A percentile compares a stretch with the other conserved stretches of the same genome.
Evolutionary conservation across 176 grass and related monocot species (phyloP).

Genomic region (Guadua angustifolia): DNA sequence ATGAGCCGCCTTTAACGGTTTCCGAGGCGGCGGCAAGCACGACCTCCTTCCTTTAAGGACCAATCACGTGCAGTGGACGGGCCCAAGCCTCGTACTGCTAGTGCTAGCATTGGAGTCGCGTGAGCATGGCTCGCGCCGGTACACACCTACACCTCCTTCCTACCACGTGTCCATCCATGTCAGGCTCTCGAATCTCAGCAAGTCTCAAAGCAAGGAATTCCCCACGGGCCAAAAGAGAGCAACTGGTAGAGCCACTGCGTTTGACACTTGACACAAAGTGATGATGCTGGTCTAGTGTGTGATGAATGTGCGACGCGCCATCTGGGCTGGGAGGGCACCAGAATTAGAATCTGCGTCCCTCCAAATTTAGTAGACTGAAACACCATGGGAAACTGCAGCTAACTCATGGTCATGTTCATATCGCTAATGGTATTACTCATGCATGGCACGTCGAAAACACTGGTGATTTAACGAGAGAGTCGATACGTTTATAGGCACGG

Average conservation of each 20-base stretch:
- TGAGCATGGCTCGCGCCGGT: background rate
- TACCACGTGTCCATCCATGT: slow-evolving; percentile 32
- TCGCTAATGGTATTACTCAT: background rate
- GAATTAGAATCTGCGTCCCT: slow-evolving; percentile 32
- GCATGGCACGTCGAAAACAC: slow-evolving; percentile 6
- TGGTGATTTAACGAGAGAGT: background rate
- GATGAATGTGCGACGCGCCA: background rate
- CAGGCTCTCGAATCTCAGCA: background rate
- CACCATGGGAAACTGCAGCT: background rate
- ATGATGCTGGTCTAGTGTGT: slow-evolving; percentile 33
- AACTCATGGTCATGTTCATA: background rate
- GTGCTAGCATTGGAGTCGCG: slow-evolving; percentile 5
- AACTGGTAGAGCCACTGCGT: slow-evolving; percentile 22
- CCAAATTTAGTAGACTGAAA: background rate
- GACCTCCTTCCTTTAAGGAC: slow-evolving; percentile 58
- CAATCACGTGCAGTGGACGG: slow-evolving; percentile 65
- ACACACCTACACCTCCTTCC: background rate
- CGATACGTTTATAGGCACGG: background rate
- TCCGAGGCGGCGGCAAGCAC: slow-evolving; percentile 59
- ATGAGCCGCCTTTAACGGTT: slow-evolving; percentile 56
- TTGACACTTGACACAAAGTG: slow-evolving; percentile 56
- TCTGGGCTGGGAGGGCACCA: background rate
- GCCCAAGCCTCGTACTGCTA: slow-evolving; percentile 32
- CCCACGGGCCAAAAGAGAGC: slow-evolving; percentile 42
- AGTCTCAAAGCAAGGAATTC: slow-evolving; percentile 14